A percentile compares a stretch with the other conserved stretches of the same genome.
Conservation (phyloP, 164 flowering plant species). For the Tinospora cordifolia region DNA sequence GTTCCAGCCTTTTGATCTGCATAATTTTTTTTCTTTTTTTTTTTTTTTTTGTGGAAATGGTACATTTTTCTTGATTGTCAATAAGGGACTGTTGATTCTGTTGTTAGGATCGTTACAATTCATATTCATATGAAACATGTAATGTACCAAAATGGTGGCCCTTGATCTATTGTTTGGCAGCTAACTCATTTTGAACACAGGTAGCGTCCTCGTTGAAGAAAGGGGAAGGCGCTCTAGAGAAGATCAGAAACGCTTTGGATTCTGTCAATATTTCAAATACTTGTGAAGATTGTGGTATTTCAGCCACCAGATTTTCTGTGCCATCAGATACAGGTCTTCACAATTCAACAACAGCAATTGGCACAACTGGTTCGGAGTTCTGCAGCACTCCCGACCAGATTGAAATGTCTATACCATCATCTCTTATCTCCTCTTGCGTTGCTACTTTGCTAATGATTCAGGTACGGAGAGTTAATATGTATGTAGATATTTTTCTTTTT, state of each 20-base stretch:
- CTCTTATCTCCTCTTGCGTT: conserved; percentile 43
- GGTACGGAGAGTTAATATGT: conserved; percentile 18
- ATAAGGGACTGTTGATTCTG: neutral
- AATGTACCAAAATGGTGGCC: no score
- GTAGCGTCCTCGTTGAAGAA: conserved; percentile 32
- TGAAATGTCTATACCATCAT: conserved; percentile 29
- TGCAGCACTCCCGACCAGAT: conserved; percentile 10
- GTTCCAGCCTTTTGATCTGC: neutral
- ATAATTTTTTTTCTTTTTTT: no score
- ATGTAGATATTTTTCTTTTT: neutral
- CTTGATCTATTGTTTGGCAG: no score
- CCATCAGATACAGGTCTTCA: conserved; percentile 14
- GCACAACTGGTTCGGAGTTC: conserved; percentile 16
- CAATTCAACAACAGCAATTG: conserved; percentile 5
- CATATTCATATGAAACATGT: no score
- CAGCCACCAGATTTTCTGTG: conserved; percentile 17
- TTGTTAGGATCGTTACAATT: no score
- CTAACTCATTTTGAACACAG: conserved; percentile 16
- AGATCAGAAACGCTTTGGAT: conserved; percentile 41
- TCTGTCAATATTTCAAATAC: conserved; percentile 21
- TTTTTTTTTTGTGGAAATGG: neutral
- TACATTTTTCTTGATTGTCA: no score
- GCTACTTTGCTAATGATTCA: conserved; percentile 56
- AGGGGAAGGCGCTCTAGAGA: conserved; percentile 24
- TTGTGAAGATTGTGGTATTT: conserved; percentile 21